Evolutionary conservation across 768 basidiomycete genomes (phyloP).

Genomic region (Pisolithus sp.): DNA sequence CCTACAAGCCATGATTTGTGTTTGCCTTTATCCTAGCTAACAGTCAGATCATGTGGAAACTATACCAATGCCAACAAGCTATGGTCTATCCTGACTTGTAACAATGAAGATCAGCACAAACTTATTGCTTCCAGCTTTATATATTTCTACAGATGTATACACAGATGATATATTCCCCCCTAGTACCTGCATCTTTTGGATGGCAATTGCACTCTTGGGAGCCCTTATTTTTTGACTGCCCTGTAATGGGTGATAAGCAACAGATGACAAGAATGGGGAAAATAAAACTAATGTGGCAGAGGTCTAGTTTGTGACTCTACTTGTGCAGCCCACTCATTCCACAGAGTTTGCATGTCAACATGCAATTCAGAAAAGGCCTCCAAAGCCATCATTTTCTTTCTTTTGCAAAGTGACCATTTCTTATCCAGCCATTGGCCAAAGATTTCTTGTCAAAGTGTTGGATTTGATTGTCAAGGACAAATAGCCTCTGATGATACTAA

Average conservation of each 20-base stretch:
- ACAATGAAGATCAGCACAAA: no score
- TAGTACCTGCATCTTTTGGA: not conserved
- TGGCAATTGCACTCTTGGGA: not conserved
- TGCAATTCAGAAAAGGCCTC: not conserved
- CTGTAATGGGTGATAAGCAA: not conserved
- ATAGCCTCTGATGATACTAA: slow-evolving; percentile 8
- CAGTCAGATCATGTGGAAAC: no score
- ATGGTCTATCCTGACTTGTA: no score
- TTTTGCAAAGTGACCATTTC: not conserved
- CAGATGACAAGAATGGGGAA: not conserved
- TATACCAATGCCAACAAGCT: no score
- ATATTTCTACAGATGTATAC: no score
- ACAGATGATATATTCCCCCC: not conserved
- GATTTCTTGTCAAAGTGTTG: not conserved
- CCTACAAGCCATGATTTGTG: no score
- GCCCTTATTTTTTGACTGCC: not conserved
- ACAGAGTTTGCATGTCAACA: not conserved
- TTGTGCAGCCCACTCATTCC: slow-evolving; percentile 1
- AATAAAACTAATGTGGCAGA: not conserved
- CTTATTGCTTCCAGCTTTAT: no score
- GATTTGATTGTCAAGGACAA: slow-evolving; percentile 8
- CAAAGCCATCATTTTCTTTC: not conserved
- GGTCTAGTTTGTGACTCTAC: slow-evolving; percentile 1
- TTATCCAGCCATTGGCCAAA: slow-evolving; percentile 4
- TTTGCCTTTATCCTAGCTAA: no score